These are phyloP conservation scores for Biancaea sappan DNA, from an alignment of 306 rosid species.

Conservation along the genomic window DNA sequence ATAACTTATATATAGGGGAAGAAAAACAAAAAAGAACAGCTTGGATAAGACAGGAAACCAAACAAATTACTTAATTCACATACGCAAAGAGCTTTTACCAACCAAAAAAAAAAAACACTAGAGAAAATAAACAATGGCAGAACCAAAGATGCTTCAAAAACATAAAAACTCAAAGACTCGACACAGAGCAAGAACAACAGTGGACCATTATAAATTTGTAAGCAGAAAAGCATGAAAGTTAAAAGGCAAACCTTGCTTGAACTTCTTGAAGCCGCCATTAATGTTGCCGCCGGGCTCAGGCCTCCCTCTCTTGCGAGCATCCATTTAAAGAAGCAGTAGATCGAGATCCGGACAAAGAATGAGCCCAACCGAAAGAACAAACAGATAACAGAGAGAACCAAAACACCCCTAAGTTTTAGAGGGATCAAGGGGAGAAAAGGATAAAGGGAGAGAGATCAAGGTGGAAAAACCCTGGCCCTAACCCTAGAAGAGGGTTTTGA, in stretches of 20 bases:
- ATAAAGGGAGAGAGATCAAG: not conserved
- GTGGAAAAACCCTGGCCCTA: conserved; percentile 48
- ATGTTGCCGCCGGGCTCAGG: conserved; percentile 45
- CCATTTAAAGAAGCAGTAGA: conserved; percentile 43
- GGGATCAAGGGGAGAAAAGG: not conserved
- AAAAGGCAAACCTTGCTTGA: conserved; percentile 54
- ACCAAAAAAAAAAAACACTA: not conserved
- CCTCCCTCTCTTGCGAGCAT: conserved; percentile 74
- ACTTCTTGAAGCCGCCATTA: conserved; percentile 74
- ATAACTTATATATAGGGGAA: not conserved
- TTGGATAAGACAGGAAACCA: not conserved
- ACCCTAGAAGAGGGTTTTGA: conserved; percentile 52
- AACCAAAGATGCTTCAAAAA: not conserved
- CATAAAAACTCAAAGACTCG: not conserved
- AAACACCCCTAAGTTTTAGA: not conserved
- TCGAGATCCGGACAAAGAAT: conserved; percentile 52
- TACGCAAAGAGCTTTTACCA: conserved; percentile 9
- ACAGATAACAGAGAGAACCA: not conserved
- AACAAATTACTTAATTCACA: not conserved
- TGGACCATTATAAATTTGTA: not conserved
- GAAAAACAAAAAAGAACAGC: not conserved
- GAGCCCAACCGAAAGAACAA: not conserved
- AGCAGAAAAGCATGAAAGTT: not conserved
- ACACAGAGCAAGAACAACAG: not conserved
- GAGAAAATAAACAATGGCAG: not conserved